phyloP scores from a whole-genome alignment of 495 filamentous ascomycete genomes.

The Neurospora discreta region DNA sequence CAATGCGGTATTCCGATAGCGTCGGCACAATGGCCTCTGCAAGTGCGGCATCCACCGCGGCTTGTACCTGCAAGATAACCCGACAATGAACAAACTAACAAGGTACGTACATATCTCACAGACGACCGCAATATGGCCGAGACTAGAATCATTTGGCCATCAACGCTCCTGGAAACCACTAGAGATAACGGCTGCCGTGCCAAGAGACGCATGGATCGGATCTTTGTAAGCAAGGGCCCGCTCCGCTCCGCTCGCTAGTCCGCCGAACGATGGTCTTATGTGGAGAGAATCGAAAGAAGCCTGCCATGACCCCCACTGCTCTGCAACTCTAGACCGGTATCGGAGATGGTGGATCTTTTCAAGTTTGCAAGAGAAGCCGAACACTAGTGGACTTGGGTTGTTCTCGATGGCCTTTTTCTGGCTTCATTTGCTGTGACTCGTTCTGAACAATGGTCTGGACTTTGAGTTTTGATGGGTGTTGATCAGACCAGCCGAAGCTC shows the following conservation, averaged over 20 bases:
- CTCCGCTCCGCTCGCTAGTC: neutral
- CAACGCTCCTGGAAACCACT: neutral
- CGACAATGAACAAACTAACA: neutral
- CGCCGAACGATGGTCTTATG: neutral
- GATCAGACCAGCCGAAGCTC: neutral
- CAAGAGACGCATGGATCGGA: neutral
- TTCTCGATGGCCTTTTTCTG: neutral
- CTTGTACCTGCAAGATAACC: neutral
- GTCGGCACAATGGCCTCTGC: neutral
- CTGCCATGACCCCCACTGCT: neutral
- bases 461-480: neutral
- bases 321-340: neutral
- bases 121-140: neutral
- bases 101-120: neutral
- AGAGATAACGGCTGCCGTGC: neutral
- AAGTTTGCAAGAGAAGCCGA: neutral
- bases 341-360: neutral
- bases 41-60: neutral
- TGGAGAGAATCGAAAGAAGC: neutral
- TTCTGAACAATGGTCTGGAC: neutral
- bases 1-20: neutral
- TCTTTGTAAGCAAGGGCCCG: neutral
- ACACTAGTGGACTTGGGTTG: neutral
- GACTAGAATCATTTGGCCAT: neutral
- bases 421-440: neutral